phyloP scores from a whole-genome alignment of 495 filamentous ascomycete genomes.

The Penicillium riverlandense region DNA sequence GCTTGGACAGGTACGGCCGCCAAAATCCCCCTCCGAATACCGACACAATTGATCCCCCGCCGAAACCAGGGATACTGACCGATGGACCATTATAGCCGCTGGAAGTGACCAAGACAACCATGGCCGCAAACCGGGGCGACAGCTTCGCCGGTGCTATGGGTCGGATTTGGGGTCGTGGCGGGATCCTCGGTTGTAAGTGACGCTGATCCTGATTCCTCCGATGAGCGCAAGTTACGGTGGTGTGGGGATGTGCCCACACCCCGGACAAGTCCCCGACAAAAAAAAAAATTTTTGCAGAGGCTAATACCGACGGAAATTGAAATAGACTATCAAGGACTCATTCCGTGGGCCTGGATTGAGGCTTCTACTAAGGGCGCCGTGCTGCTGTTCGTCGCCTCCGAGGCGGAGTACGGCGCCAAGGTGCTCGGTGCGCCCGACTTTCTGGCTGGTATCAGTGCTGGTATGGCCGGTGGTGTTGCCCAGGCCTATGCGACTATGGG shows the following conservation, averaged over 20 bases:
- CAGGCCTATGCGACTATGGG: constrained; percentile 99
- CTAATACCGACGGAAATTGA: too few species aligned
- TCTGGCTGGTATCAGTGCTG: constrained; percentile 78
- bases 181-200: constrained; percentile 87
- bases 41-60: background rate
- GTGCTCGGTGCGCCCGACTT: constrained; percentile 78
- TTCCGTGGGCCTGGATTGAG: constrained; percentile 99
- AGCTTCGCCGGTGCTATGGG: constrained; percentile 73
- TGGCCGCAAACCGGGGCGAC: constrained; percentile 92
- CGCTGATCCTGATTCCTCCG: constrained; percentile 11
- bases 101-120: constrained; percentile 98
- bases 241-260: background rate
- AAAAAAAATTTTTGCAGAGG: constrained; percentile 1
- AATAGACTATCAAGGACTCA: constrained; percentile 96
- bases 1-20: constrained; percentile 62
- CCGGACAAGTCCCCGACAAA: background rate
- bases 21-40: background rate
- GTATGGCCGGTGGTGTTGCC: constrained; percentile 89
- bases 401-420: constrained; percentile 90
- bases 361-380: constrained; percentile 99
- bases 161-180: constrained; percentile 90
- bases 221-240: constrained; percentile 14
- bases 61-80: constrained; percentile 7
- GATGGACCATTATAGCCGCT: constrained; percentile 55
- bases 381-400: constrained; percentile 96